Conservation (phyloP, 495 filamentous ascomycete genomes). For the Penicillium soppii region DNA sequence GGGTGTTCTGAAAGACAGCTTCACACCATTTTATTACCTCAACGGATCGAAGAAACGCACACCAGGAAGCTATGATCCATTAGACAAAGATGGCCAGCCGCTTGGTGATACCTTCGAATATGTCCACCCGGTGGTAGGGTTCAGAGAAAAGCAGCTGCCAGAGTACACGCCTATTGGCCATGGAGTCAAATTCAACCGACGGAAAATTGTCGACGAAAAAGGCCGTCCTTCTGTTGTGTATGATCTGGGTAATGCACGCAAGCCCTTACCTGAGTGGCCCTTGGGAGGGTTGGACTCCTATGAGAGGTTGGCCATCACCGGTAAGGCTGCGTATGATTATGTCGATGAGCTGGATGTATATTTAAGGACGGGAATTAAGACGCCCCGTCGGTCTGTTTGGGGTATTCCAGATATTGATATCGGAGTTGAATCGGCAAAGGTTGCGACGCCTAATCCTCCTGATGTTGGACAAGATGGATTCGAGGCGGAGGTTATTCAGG, state of each 20-base stretch:
- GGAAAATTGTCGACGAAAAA: conserved; percentile 4
- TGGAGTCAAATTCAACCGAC: conserved; percentile 5
- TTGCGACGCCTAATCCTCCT: neutral
- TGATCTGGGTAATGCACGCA: conserved; percentile 5
- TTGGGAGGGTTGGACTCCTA: conserved; percentile 21
- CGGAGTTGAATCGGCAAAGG: neutral
- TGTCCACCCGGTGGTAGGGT: conserved; percentile 21
- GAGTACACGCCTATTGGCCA: conserved; percentile 13
- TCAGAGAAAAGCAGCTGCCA: conserved; percentile 9
- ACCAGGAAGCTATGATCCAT: conserved; percentile 9
- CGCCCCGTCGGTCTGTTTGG: conserved; percentile 5
- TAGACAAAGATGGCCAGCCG: conserved; percentile 3
- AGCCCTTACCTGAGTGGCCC: conserved; percentile 17
- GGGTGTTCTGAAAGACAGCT: conserved; percentile 17
- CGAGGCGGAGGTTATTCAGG: neutral
- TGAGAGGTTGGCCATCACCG: conserved; percentile 18
- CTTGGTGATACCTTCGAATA: conserved; percentile 14
- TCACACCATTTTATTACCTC: conserved; percentile 17
- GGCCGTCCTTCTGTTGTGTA: conserved; percentile 13
- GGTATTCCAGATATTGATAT: neutral
- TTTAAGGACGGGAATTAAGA: conserved; percentile 14
- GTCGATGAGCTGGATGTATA: conserved; percentile 18
- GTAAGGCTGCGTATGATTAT: conserved; percentile 18
- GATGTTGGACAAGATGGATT: neutral
- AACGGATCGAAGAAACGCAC: conserved; percentile 19